These are phyloP conservation scores for Conticribra weissflogii DNA, from an alignment of 108 stramenopile species.

Conservation along the genomic window DNA sequence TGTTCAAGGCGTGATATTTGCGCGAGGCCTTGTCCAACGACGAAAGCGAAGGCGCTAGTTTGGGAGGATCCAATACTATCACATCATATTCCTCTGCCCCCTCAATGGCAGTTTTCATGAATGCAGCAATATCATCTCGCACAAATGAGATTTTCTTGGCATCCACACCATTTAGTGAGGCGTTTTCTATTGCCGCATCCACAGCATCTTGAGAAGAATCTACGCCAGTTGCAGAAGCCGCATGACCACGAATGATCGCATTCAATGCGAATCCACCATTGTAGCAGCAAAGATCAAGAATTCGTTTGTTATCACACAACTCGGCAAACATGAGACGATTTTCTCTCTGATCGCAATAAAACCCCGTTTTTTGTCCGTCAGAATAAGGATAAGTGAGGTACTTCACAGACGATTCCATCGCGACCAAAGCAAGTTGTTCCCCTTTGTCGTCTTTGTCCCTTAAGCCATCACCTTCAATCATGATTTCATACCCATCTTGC, in stretches of 20 bases:
- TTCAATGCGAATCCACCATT: slow-evolving; percentile 89
- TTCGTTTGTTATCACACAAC: slow-evolving; percentile 61
- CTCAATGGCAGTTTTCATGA: slow-evolving; percentile 68
- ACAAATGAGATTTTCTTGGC: slow-evolving; percentile 55
- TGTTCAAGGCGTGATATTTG: slow-evolving; percentile 91
- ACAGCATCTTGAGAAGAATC: slow-evolving; percentile 90
- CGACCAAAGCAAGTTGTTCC: slow-evolving; percentile 46
- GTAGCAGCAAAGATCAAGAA: slow-evolving; percentile 91
- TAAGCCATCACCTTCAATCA: neutral
- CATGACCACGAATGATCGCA: slow-evolving; percentile 70
- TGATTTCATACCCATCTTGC: slow-evolving; percentile 76
- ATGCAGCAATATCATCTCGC: slow-evolving; percentile 78
- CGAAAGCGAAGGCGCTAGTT: slow-evolving; percentile 85
- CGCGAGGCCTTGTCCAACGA: slow-evolving; percentile 69
- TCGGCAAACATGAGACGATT: slow-evolving; percentile 76
- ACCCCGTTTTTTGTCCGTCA: slow-evolving; percentile 94
- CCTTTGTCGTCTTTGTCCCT: slow-evolving; percentile 40
- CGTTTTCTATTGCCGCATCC: slow-evolving; percentile 71
- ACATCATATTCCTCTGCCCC: slow-evolving; percentile 70
- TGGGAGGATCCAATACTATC: slow-evolving; percentile 93
- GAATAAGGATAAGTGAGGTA: slow-evolving; percentile 75
- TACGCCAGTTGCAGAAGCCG: slow-evolving; percentile 65
- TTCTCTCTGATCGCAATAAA: slow-evolving; percentile 97
- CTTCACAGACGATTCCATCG: slow-evolving; percentile 76
- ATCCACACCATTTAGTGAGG: slow-evolving; percentile 75